phyloP scores from a whole-genome alignment of 1,284 basidiomycete genomes.

The Neonothopanus nambi region DNA sequence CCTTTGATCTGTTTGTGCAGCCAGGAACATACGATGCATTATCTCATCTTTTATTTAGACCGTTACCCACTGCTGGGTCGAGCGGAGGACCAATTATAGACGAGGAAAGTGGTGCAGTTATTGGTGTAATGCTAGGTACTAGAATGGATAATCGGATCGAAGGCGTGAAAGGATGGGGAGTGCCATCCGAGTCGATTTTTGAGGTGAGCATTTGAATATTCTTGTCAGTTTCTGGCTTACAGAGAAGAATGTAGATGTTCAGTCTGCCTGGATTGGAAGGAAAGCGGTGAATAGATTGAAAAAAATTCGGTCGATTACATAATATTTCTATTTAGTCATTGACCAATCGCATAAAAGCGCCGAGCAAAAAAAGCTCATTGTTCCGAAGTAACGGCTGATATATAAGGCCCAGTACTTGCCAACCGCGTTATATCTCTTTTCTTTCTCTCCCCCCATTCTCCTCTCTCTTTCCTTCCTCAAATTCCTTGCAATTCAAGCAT shows the following conservation, averaged over 20 bases:
- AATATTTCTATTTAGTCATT: slow-evolving; percentile 11
- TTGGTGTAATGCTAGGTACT: slow-evolving; percentile 68
- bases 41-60: slow-evolving; percentile 56
- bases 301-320: too few species aligned
- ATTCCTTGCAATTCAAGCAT: background rate
- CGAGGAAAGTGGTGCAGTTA: slow-evolving; percentile 61
- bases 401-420: slow-evolving; percentile 1
- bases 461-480: background rate
- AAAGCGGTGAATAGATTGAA: too few species aligned
- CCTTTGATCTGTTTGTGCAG: slow-evolving; percentile 28
- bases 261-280: slow-evolving; percentile 38
- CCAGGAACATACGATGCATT: slow-evolving; percentile 73
- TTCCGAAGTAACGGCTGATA: slow-evolving; percentile 4
- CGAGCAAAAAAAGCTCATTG: background rate
- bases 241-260: slow-evolving; percentile 44
- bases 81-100: slow-evolving; percentile 75
- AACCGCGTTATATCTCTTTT: slow-evolving; percentile 1
- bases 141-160: slow-evolving; percentile 59
- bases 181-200: slow-evolving; percentile 67
- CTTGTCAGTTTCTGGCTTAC: background rate
- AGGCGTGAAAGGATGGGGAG: slow-evolving; percentile 66
- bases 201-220: slow-evolving; percentile 43
- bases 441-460: background rate
- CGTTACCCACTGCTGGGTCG: slow-evolving; percentile 64
- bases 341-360: slow-evolving; percentile 14